phyloP scores from a whole-genome alignment of 495 filamentous ascomycete genomes.

The Hyaloscypha finlandica region DNA sequence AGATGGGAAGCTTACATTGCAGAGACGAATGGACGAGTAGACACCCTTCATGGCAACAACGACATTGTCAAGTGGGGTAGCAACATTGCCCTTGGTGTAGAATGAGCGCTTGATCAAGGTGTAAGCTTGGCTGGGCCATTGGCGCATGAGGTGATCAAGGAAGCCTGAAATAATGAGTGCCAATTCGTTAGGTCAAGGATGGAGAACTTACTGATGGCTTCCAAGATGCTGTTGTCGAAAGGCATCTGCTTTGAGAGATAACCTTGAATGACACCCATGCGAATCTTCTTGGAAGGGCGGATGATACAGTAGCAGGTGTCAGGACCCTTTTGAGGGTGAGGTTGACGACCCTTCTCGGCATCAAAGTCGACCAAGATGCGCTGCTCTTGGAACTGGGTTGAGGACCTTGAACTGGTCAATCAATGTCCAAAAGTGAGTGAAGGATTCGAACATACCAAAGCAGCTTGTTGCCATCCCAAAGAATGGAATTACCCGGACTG shows the following conservation, averaged over 20 bases:
- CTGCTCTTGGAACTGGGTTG: constrained; percentile 37
- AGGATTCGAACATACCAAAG: constrained; percentile 65
- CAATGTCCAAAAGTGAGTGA: neutral
- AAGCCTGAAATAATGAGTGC: constrained; percentile 55
- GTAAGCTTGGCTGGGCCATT: constrained; percentile 64
- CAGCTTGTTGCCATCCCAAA: constrained; percentile 79
- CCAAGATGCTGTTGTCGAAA: constrained; percentile 66
- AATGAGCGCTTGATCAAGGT: constrained; percentile 75
- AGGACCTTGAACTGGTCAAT: constrained; percentile 40
- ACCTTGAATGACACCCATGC: constrained; percentile 59
- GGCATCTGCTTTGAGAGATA: constrained; percentile 62
- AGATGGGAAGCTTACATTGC: constrained; percentile 46
- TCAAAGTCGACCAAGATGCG: constrained; percentile 67
- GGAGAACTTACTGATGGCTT: constrained; percentile 69
- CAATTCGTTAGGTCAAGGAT: neutral
- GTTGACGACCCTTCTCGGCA: constrained; percentile 46
- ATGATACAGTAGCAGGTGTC: constrained; percentile 62
- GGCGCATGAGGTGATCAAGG: constrained; percentile 84
- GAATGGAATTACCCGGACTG: constrained; percentile 45
- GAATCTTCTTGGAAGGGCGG: constrained; percentile 57
- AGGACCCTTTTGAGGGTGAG: constrained; percentile 21
- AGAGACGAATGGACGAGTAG: constrained; percentile 76
- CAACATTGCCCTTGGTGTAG: constrained; percentile 52
- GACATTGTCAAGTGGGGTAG: constrained; percentile 26
- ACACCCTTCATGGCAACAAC: constrained; percentile 82